Evolutionary conservation across 257 asterid species (phyloP), one percentile per base, ranked within the genome.

Genomic region (Rauvolfia tetraphylla): DNA sequence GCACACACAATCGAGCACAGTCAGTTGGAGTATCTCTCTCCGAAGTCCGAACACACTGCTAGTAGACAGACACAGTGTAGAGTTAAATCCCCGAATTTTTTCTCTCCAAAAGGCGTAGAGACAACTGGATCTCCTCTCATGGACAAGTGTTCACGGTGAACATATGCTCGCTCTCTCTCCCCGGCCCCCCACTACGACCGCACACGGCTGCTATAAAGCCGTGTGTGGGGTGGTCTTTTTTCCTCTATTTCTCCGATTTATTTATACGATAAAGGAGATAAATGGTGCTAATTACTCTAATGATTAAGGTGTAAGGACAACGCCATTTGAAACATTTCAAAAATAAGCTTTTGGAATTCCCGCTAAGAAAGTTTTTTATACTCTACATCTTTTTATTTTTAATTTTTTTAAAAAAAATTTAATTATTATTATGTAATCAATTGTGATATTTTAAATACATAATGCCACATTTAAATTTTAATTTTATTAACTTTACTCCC

Each of bases 111-210:
- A 44, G 76, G 25, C 51, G 83, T 44, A 71, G 74, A 56, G 87
- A 79, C 87, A 79, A 77, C 79, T 77, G 84, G 85, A 76, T 34
- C 78, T 79, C 76, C 74, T 79, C 72, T 83, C 71, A 44, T 53
- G 77, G 83, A 81, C 92, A 79, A 70, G 84, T 80, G 86, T 77
- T 72, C 73, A 51, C 41, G 79, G 74, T 59, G 84, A 62, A 42
- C 66, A 46, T 34, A 33, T 70, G 56, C 34, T 15, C 69, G 31
- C 29, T 63, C 74, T 56, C 57, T 34, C 5, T 3, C 20, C 7
- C 13, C 39, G n/a, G 4, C 51, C 29, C 49, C 49, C 29, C 3
- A 23, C 68, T 51, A 39, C 38, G 33, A 31, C 23, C 11, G 0
- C 36, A 7, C 1, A 8, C 31, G 38, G 12, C 20, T 11, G 14